Evolutionary conservation across 495 filamentous ascomycete genomes (phyloP).

Genomic region (Cryomyces minteri): DNA sequence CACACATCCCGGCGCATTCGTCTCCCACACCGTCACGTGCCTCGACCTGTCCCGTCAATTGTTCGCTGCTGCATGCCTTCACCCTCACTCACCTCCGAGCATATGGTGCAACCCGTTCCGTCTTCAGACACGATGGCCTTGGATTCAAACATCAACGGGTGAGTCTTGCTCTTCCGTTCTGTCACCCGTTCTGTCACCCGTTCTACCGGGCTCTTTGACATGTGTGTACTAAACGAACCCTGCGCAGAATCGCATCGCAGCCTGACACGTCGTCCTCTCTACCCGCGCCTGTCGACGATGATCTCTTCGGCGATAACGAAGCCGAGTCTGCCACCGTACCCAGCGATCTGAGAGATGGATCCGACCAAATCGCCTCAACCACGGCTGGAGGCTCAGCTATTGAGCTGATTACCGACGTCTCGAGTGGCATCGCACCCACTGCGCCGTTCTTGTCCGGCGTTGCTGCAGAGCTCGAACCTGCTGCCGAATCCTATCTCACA

Average conservation of each 20-base stretch:
- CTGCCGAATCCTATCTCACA: not conserved
- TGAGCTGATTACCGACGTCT: conserved; percentile 11
- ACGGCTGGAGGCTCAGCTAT: not conserved
- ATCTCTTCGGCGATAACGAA: conserved; percentile 5
- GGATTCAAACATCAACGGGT: conserved; percentile 27
- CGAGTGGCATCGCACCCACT: conserved; percentile 12
- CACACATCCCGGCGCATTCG: too few species aligned
- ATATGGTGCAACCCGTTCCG: conserved; percentile 26
- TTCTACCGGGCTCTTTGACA: not conserved
- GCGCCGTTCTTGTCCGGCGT: conserved; percentile 15
- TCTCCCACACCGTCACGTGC: too few species aligned
- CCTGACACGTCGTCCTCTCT: not conserved
- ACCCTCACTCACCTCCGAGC: conserved; percentile 12
- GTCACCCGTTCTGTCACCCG: not conserved
- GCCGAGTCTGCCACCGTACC: too few species aligned
- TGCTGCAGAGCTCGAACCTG: conserved; percentile 2
- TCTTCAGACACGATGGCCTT: conserved; percentile 27
- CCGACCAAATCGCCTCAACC: too few species aligned
- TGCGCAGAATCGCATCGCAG: not conserved
- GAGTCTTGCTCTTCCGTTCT: conserved; percentile 14
- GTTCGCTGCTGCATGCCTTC: too few species aligned
- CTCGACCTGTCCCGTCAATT: too few species aligned
- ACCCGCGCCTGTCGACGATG: not conserved
- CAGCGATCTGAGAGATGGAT: too few species aligned
- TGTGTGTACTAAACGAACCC: conserved; percentile 5